phyloP scores from a whole-genome alignment of 805 yeast species.

The Metschnikowia bowlesiae region DNA sequence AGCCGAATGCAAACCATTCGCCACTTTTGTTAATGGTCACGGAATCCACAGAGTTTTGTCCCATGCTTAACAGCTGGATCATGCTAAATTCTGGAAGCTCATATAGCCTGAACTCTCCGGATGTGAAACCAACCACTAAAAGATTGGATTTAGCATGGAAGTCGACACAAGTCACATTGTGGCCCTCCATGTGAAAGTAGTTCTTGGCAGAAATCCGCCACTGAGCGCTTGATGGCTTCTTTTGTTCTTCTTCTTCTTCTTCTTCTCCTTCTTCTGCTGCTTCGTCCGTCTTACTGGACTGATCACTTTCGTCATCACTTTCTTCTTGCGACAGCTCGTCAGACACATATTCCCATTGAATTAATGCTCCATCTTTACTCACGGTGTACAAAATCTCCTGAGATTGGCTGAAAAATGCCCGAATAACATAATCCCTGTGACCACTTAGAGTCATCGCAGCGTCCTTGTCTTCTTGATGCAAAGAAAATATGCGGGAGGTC shows the following conservation, averaged over 20 bases:
- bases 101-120: conserved; percentile 87
- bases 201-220: conserved; percentile 85
- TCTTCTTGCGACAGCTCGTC: conserved; percentile 41
- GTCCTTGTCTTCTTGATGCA: conserved; percentile 56
- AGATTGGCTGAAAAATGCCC: conserved; percentile 79
- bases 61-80: conserved; percentile 86
- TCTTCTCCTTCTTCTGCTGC: neutral
- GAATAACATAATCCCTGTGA: conserved; percentile 82
- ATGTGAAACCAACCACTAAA: conserved; percentile 81
- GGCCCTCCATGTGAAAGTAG: conserved; percentile 64
- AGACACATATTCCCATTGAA: conserved; percentile 80
- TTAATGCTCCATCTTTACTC: conserved; percentile 91
- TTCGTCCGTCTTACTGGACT: conserved; percentile 10
- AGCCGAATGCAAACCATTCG: conserved; percentile 97
- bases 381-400: conserved; percentile 91
- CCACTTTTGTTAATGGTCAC: conserved; percentile 79
- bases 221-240: conserved; percentile 1
- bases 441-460: conserved; percentile 89
- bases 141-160: conserved; percentile 72
- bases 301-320: conserved; percentile 34
- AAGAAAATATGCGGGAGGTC: conserved; percentile 80
- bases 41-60: conserved; percentile 82
- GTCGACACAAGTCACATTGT: conserved; percentile 69
- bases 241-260: neutral
- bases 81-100: conserved; percentile 78